Evolutionary conservation across 2,329 filamentous ascomycete species (phyloP).

Genomic region (Triangularia setosa): DNA sequence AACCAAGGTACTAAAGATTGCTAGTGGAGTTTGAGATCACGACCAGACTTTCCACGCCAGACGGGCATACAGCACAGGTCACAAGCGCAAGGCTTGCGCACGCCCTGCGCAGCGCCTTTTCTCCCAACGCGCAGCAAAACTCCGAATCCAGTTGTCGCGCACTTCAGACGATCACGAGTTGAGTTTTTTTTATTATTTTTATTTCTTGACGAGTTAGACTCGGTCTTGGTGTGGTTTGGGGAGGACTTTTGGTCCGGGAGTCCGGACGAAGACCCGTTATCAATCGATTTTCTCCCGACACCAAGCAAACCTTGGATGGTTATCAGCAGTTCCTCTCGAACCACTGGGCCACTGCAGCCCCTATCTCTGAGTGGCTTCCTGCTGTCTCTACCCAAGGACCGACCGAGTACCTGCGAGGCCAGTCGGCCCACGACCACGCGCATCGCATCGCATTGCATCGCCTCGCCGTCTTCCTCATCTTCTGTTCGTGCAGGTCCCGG

Average conservation of each 20-base stretch:
- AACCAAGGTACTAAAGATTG: constrained; percentile 7
- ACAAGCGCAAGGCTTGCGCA: constrained; percentile 1
- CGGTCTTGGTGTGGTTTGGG: background rate
- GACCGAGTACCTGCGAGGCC: background rate
- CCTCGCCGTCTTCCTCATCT: background rate
- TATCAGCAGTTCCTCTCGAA: background rate
- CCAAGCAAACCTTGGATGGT: background rate
- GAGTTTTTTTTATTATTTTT: no score
- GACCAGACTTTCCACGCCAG: background rate
- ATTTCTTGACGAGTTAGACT: background rate
- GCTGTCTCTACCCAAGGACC: no score
- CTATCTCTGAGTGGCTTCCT: background rate
- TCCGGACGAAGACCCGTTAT: background rate
- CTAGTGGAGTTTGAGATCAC: constrained; percentile 8
- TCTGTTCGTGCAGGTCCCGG: background rate
- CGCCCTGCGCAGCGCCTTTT: background rate
- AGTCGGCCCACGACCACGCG: background rate
- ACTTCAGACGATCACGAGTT: no score
- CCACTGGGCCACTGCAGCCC: background rate
- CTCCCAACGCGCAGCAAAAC: background rate
- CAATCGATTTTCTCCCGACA: background rate
- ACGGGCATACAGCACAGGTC: background rate
- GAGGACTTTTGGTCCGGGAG: background rate
- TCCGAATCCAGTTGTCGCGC: background rate
- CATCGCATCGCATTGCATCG: background rate